Evolutionary conservation across 192 early-diverging fungal species (phyloP).

Genomic region (Entophlyctis luteolus): DNA sequence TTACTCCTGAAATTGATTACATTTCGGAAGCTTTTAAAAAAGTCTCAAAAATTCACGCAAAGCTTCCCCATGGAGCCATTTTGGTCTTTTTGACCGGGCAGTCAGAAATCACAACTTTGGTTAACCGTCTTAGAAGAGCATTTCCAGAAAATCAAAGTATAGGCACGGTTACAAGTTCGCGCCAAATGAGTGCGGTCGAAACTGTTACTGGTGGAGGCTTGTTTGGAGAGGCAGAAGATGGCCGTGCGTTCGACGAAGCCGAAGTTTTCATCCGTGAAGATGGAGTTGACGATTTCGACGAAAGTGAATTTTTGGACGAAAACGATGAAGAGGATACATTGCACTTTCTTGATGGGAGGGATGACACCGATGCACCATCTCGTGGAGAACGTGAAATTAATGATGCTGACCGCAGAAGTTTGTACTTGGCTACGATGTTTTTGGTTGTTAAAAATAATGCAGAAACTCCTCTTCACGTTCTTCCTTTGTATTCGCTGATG

Average conservation of each 20-base stretch:
- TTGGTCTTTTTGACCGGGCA: constrained; percentile 95
- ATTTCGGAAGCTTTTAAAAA: constrained; percentile 86
- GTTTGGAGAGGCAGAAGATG: constrained; percentile 39
- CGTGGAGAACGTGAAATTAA: constrained; percentile 66
- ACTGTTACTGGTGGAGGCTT: constrained; percentile 3
- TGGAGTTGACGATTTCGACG: constrained; percentile 41
- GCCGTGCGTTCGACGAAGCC: constrained; percentile 19
- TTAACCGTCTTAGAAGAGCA: constrained; percentile 67
- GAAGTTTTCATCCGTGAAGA: constrained; percentile 1
- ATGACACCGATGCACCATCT: too few species aligned
- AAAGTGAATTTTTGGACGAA: constrained; percentile 54
- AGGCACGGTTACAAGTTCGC: not conserved
- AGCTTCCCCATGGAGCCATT: constrained; percentile 89
- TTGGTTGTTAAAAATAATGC: not conserved
- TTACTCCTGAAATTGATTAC: constrained; percentile 85
- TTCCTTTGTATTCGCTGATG: constrained; percentile 95
- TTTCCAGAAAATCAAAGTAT: constrained; percentile 54
- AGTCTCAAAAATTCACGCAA: constrained; percentile 86
- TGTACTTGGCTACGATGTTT: constrained; percentile 32
- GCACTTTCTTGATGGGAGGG: constrained; percentile 47
- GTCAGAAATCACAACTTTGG: constrained; percentile 80
- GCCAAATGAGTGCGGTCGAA: not conserved
- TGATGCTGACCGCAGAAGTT: constrained; percentile 57
- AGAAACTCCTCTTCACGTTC: constrained; percentile 72
- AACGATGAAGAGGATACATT: constrained; percentile 51